Percentiles rank a stretch among this genome's conserved stretches.
Conservation (phyloP, 768 basidiomycete genomes). For the Rhodotorula taiwanensis region DNA sequence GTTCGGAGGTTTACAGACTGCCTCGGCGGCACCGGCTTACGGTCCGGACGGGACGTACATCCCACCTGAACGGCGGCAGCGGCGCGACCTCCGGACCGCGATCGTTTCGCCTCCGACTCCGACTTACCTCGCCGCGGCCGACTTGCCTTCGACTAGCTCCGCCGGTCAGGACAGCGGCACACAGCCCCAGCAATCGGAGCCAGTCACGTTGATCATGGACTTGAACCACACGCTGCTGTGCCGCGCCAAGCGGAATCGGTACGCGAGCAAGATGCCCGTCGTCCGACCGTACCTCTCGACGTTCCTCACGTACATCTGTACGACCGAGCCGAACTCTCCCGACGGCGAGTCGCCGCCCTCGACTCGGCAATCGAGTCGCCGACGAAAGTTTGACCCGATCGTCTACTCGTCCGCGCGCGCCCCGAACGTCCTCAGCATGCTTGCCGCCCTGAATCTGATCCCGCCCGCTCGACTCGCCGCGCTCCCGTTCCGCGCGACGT, state of each 20-base stretch:
- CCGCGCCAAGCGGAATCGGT: conserved; percentile 14
- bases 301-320: conserved; percentile 36
- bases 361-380: no score
- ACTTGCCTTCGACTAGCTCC: not conserved
- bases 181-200: not conserved
- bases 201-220: conserved; percentile 33
- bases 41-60: not conserved
- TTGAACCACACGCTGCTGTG: conserved; percentile 37
- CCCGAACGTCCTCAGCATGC: conserved; percentile 32
- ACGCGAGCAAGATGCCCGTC: conserved; percentile 19
- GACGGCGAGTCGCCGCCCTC: not conserved
- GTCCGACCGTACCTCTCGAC: conserved; percentile 34
- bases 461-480: not conserved
- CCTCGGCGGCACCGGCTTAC: not conserved
- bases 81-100: not conserved
- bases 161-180: not conserved
- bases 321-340: not conserved
- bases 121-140: not conserved
- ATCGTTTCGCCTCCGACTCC: not conserved
- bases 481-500: not conserved
- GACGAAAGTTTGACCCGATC: conserved; percentile 2
- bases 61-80: not conserved
- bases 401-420: conserved; percentile 33
- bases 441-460: conserved; percentile 27
- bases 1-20: no score